Evolutionary conservation across 1,284 basidiomycete species (phyloP), one percentile per base, ranked within the genome.

Genomic region (Ganoderma resinaceum): DNA sequence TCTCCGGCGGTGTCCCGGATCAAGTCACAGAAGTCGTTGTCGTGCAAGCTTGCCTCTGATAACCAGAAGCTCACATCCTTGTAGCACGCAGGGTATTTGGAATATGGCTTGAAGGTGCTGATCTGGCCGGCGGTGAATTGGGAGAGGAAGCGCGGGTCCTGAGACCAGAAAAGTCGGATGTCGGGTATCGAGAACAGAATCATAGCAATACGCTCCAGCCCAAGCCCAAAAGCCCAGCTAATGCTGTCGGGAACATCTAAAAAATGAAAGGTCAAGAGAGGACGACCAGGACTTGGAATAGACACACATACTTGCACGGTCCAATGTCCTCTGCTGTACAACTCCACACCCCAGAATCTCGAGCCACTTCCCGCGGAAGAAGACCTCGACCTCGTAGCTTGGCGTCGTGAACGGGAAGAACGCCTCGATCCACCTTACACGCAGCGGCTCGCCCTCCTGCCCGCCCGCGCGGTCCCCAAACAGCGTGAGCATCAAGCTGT

Each of bases 151-250:
- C 97, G 91, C 23, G 86, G 76, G 77, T 99, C 98, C 62, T 84
- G 81, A 2, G 96, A 97, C 98, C 98, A 99, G 86, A 99, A 99
- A 16, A 99, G 85, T n/a, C 98, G 94, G 77, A 99, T 99, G 79
- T 99, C 98, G 3, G 97, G 98, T 66, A 99, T 98, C 20, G 91
- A 93, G 82, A 94, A 99, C 63, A 99, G 88, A 70, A 99, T 92
- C 98, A 99, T 99, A 37, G 97, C 96, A 73, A 99, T 98, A 31
- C 98, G 90, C 79, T 99, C 98, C 57, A 99, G 87, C 7, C 98
- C 98, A 43, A 99, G 90, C 18, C 98, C 98, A 76, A 99, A 99
- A 0, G 98, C 98, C 98, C 98, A 99, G 31, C 96, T 96, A 71
- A 96, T 88, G 80, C 97, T 97, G 76, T 94, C 82, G 0, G 87